Base-by-base conservation (phyloP, 257 asterid genomes). In the Buddleja alternifolia region DNA sequence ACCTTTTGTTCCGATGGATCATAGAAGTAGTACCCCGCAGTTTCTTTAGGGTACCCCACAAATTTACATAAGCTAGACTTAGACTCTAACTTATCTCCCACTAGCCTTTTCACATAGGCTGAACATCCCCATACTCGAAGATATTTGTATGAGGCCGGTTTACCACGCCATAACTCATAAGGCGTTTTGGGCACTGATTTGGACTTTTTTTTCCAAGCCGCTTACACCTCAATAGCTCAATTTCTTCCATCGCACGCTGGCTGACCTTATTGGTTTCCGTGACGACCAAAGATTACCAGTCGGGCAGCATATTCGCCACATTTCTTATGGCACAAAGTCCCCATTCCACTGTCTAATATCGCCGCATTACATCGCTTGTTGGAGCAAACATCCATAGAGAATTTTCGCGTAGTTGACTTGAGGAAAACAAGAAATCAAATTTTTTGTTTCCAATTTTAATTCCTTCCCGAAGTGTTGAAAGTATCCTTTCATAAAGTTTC, bases 261-360 rank as follows among this genome's bases (percentile, higher is more conserved):
- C 15, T 37, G 45, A 90, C 95, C 72, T 85, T 3, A 85, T 70
- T 1, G n/a, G 98, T 88, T 72, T 93, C 98, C 0, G 64, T 88
- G 98, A 90, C 23, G 98, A 72, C 97, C 83, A 32, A 92, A 92
- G 98, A 90, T 66, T 90, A n/a, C 96, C 98, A 93, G 97, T 76
- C 98, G 81, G 0, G 98, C 97, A n/a, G 98, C 93, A 75, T 90
- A 90, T 67, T 93, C 0, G 97, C 96, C 58, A 93, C 96, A 9
- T 93, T 93, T 74, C 73, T 83, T 55, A 93, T 93, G 45, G 70
- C 15, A 3, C 73, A 70, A 75, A 93, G 42, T 93, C 85, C 0
- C 98, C 98, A 97, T 90, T 90, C 96, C 97, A 90, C 23, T 15
- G 39, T 71, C 98, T 83, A 47, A 90, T 90, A 41, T 58, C 78